Conservation (phyloP, 2,329 filamentous ascomycete genomes). For the Plenodomus lindquistii region DNA sequence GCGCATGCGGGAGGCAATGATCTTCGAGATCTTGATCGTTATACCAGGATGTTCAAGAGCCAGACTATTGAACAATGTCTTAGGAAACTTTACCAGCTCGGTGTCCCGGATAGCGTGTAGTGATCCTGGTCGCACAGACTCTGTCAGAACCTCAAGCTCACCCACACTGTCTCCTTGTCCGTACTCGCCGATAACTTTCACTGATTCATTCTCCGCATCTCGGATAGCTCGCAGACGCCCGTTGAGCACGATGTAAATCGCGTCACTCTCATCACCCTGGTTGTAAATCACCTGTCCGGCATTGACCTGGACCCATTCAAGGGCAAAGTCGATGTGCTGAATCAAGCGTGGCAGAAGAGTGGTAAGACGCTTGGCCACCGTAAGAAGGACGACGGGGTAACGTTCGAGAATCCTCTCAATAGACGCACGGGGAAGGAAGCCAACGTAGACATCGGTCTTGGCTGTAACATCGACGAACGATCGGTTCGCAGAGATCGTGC, state of each 20-base stretch:
- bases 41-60: slow-evolving; percentile 97
- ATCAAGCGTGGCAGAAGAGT: slow-evolving; percentile 86
- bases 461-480: slow-evolving; percentile 97
- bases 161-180: slow-evolving; percentile 98
- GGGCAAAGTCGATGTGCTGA: slow-evolving; percentile 94
- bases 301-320: slow-evolving; percentile 97
- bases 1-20: slow-evolving; percentile 94
- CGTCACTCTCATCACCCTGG: slow-evolving; percentile 92
- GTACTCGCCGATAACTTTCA: slow-evolving; percentile 87
- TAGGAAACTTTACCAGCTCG: slow-evolving; percentile 92
- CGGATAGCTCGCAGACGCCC: slow-evolving; percentile 84
- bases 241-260: slow-evolving; percentile 97
- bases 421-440: slow-evolving; percentile 82
- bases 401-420: slow-evolving; percentile 91
- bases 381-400: slow-evolving; percentile 88
- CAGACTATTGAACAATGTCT: slow-evolving; percentile 95
- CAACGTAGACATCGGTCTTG: slow-evolving; percentile 97
- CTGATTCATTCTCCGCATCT: slow-evolving; percentile 77
- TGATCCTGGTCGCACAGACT: slow-evolving; percentile 86
- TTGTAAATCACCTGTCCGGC: slow-evolving; percentile 94
- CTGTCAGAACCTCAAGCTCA: slow-evolving; percentile 94
- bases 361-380: slow-evolving; percentile 93
- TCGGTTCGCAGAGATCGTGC: slow-evolving; percentile 89
- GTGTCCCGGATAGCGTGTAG: slow-evolving; percentile 96
- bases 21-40: slow-evolving; percentile 98